Evolutionary conservation across 225 moss, liverwort and hornwort species (phyloP).

Genomic region (Pseudoscleropodium purum): DNA sequence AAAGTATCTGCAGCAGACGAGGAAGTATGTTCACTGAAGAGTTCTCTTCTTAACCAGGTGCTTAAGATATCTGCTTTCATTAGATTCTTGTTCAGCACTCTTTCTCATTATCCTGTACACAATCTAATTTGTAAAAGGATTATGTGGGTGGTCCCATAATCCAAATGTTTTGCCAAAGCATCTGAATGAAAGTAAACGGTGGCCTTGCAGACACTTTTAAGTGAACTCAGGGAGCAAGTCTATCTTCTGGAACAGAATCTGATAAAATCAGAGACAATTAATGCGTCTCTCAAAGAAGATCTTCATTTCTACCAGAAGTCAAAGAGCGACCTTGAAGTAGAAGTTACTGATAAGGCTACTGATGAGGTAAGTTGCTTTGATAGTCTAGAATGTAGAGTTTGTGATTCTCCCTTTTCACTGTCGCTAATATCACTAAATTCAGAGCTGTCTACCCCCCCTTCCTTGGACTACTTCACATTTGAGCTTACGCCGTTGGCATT

Average conservation of each 20-base stretch:
- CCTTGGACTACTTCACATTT: not conserved
- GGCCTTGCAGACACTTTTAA: slow-evolving; percentile 5
- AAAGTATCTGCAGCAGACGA: slow-evolving; percentile 20
- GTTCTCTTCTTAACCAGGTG: slow-evolving; percentile 27
- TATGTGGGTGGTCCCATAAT: not conserved
- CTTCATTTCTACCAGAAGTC: not conserved
- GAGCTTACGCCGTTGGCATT: not conserved
- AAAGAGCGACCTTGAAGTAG: not conserved
- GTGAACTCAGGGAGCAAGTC: slow-evolving; percentile 11
- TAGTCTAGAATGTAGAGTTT: not conserved
- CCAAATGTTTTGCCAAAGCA: not conserved
- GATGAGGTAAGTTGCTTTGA: slow-evolving; percentile 8
- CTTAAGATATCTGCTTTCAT: not conserved
- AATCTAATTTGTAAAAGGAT: not conserved
- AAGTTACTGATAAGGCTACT: not conserved
- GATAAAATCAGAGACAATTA: slow-evolving; percentile 1
- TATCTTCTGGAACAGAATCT: slow-evolving; percentile 2
- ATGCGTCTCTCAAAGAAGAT: not conserved
- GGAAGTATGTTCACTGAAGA: slow-evolving; percentile 19
- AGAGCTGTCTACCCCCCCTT: not conserved
- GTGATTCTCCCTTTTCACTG: not conserved
- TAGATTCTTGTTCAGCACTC: not conserved
- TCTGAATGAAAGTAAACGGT: not conserved
- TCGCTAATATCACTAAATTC: not conserved
- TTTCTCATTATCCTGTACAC: not conserved